A percentile compares a stretch with the other conserved stretches of the same genome.
Conservation (phyloP, 1,284 basidiomycete species). For the Ceratobasidium theobromae region DNA sequence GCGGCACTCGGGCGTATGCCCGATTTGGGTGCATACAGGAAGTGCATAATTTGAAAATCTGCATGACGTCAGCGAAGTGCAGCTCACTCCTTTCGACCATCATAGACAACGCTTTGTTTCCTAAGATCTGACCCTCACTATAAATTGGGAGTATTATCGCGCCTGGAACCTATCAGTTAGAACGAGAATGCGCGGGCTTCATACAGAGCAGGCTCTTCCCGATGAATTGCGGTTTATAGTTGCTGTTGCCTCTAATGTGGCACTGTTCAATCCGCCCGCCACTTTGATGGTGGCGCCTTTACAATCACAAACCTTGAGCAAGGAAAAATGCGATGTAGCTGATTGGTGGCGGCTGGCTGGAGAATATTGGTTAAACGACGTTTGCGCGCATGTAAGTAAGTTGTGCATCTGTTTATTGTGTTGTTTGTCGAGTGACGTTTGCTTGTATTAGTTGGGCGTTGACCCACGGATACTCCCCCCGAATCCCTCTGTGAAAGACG, state of each 20-base stretch:
- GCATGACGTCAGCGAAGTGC: constrained; percentile 2
- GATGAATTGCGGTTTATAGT: constrained; percentile 20
- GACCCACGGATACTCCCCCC: constrained; percentile 5
- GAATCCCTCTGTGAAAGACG: background rate
- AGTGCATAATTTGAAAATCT: background rate
- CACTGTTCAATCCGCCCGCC: background rate
- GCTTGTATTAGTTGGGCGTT: constrained; percentile 1
- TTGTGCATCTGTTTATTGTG: background rate
- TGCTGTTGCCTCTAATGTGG: constrained; percentile 6
- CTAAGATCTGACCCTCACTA: background rate
- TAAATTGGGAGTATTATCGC: background rate
- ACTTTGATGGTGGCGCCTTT: background rate
- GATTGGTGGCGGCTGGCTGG: background rate
- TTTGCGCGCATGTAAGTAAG: constrained; percentile 13
- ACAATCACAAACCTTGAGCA: background rate
- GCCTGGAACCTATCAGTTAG: background rate
- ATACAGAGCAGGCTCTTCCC: background rate
- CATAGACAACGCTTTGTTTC: background rate
- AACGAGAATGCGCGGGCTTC: background rate
- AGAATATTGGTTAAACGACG: constrained; percentile 1
- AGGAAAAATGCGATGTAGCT: background rate
- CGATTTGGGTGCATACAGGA: background rate
- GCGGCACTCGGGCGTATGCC: too few species aligned
- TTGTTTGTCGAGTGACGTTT: background rate
- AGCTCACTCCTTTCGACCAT: background rate